These are phyloP conservation scores for Fusarium verticillioides DNA, from an alignment of 2,329 filamentous ascomycete species.

Conservation along the genomic window DNA sequence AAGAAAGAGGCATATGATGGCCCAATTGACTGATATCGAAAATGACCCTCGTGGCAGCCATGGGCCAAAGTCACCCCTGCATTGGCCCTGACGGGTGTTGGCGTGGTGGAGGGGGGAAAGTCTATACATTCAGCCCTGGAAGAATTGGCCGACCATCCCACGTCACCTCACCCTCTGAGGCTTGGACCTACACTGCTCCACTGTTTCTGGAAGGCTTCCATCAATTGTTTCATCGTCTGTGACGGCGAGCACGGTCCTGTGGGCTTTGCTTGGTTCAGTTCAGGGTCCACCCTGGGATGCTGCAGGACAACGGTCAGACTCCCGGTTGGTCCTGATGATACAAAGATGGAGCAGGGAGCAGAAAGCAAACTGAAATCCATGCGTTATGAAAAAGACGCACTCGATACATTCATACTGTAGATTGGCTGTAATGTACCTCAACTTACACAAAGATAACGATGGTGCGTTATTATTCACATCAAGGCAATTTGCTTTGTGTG, in stretches of 20 bases:
- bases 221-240: slow-evolving; percentile 43
- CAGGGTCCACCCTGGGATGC: slow-evolving; percentile 34
- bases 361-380: neutral
- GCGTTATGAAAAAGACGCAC: neutral
- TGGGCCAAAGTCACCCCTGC: slow-evolving; percentile 43
- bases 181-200: slow-evolving; percentile 24
- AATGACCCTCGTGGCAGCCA: slow-evolving; percentile 44
- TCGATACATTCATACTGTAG: neutral
- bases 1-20: slow-evolving; percentile 44
- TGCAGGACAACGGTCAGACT: slow-evolving; percentile 25
- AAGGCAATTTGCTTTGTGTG: neutral
- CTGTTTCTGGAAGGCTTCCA: slow-evolving; percentile 47
- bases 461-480: neutral
- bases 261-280: slow-evolving; percentile 16
- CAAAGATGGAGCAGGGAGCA: slow-evolving; percentile 23
- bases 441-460: neutral
- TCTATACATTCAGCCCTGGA: slow-evolving; percentile 36
- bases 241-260: slow-evolving; percentile 36
- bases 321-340: slow-evolving; percentile 36
- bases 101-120: slow-evolving; percentile 13
- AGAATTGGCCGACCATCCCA: slow-evolving; percentile 20
- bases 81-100: slow-evolving; percentile 20
- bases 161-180: slow-evolving; percentile 10
- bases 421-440: neutral
- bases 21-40: slow-evolving; percentile 24